Evolutionary conservation across 441 rosid species (phyloP).

Genomic region (Daphne laureola): DNA sequence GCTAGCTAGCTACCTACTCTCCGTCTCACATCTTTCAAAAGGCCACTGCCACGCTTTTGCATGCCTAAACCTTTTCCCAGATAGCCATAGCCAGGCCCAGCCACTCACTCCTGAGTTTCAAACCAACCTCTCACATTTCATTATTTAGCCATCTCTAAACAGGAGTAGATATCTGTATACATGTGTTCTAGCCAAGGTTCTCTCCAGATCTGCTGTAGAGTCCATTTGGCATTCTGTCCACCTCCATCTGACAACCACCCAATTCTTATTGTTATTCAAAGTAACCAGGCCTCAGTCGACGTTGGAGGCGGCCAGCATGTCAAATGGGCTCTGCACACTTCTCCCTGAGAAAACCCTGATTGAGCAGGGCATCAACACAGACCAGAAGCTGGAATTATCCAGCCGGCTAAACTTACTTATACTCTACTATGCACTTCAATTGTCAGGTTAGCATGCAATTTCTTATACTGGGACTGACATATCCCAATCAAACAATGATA

Average conservation of each 20-base stretch:
- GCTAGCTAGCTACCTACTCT: not conserved
- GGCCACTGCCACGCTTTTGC: not conserved
- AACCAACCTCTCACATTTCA: not conserved
- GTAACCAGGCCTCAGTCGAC: too few relatives aligned
- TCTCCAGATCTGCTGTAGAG: conserved; percentile 34
- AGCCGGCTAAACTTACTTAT: not conserved
- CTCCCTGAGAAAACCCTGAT: conserved; percentile 24
- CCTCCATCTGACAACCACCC: conserved; percentile 18
- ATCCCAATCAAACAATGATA: not conserved
- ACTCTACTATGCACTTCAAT: too few relatives aligned
- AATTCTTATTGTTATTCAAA: too few relatives aligned
- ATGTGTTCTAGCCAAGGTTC: conserved; percentile 15
- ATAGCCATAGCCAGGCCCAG: not conserved
- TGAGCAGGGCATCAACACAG: too few relatives aligned
- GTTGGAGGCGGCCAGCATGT: conserved; percentile 30
- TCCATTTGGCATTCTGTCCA: conserved; percentile 57
- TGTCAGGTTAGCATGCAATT: too few relatives aligned
- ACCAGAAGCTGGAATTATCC: too few relatives aligned
- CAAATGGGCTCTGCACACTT: conserved; percentile 29
- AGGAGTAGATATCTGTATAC: not conserved
- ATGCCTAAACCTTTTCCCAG: not conserved
- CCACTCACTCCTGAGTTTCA: not conserved
- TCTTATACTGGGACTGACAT: too few relatives aligned
- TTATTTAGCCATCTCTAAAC: not conserved
- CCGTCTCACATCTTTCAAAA: conserved; percentile 6